Percentiles rank a stretch among this genome's conserved stretches.
These are phyloP conservation scores for Suillus spraguei DNA, from an alignment of 768 basidiomycete species.

Conservation along the genomic window DNA sequence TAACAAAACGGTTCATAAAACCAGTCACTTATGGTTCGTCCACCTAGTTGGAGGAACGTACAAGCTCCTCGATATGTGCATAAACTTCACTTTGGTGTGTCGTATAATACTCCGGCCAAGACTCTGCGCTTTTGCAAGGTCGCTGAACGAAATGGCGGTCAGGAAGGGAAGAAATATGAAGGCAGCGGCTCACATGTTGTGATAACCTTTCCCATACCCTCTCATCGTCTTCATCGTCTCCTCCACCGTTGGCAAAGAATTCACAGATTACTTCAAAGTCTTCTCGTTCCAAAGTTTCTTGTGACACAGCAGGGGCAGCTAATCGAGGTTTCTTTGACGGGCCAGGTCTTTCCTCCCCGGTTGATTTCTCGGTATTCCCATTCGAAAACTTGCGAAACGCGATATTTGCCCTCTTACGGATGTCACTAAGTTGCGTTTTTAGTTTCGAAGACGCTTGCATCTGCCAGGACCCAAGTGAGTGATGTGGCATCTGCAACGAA, in stretches of 20 bases:
- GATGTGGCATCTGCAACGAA: slow-evolving; percentile 59
- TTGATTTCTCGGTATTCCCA: slow-evolving; percentile 1
- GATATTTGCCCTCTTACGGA: slow-evolving; percentile 54
- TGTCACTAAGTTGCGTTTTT: slow-evolving; percentile 43
- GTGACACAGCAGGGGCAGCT: background rate
- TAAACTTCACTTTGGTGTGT: slow-evolving; percentile 44
- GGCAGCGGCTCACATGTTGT: slow-evolving; percentile 41
- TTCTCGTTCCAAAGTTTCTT: slow-evolving; percentile 25
- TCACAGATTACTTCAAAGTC: slow-evolving; percentile 55
- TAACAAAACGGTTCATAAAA: background rate
- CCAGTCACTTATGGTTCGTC: background rate
- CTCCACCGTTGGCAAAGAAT: slow-evolving; percentile 58
- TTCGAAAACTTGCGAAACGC: slow-evolving; percentile 44
- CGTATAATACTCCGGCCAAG: slow-evolving; percentile 57
- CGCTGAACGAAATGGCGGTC: slow-evolving; percentile 30
- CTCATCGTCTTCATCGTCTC: slow-evolving; percentile 47
- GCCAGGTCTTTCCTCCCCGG: slow-evolving; percentile 2
- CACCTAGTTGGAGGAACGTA: slow-evolving; percentile 2
- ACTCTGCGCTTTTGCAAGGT: slow-evolving; percentile 41
- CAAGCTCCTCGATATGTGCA: slow-evolving; percentile 40
- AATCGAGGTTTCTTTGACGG: slow-evolving; percentile 9
- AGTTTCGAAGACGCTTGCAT: slow-evolving; percentile 37
- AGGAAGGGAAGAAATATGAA: slow-evolving; percentile 7
- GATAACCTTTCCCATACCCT: slow-evolving; percentile 56
- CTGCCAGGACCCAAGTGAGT: slow-evolving; percentile 53